Conservation (phyloP, 148 eudicot species). For the Rhododendron molle region DNA sequence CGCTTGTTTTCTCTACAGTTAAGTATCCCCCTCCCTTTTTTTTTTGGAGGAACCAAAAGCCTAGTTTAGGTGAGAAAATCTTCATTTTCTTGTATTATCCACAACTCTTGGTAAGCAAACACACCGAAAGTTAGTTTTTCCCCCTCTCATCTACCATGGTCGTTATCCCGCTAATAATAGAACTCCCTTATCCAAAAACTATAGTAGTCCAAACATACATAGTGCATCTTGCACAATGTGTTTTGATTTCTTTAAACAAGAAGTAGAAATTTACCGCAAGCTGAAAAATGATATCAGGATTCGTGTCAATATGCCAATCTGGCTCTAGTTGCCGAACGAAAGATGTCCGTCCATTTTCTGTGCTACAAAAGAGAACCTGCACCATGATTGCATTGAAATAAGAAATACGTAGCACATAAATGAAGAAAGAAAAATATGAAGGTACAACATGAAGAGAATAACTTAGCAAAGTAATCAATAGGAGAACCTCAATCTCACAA, state of each 20-base stretch:
- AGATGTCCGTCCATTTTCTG: slow-evolving; percentile 83
- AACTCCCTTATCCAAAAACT: not conserved
- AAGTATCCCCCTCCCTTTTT: not conserved
- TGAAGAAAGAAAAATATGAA: not conserved
- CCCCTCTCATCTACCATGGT: not conserved
- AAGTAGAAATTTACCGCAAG: slow-evolving; percentile 54
- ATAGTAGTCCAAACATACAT: not conserved
- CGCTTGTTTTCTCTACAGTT: no score
- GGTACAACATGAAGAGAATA: not conserved
- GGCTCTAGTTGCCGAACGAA: slow-evolving; percentile 97
- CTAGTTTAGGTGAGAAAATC: not conserved
- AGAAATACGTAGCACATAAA: not conserved
- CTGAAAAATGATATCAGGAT: slow-evolving; percentile 67
- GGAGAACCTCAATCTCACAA: not conserved
- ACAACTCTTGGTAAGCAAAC: not conserved
- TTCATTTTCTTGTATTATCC: not conserved
- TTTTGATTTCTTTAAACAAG: not conserved
- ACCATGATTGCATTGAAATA: slow-evolving; percentile 2
- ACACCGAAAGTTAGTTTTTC: not conserved
- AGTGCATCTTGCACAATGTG: not conserved
- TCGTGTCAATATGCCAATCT: slow-evolving; percentile 97
- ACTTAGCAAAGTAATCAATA: not conserved
- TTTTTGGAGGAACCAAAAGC: not conserved
- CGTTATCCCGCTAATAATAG: not conserved
- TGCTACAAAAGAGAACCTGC: slow-evolving; percentile 93